phyloP scores from a whole-genome alignment of 495 filamentous ascomycete genomes.

The Xylaria longipes region DNA sequence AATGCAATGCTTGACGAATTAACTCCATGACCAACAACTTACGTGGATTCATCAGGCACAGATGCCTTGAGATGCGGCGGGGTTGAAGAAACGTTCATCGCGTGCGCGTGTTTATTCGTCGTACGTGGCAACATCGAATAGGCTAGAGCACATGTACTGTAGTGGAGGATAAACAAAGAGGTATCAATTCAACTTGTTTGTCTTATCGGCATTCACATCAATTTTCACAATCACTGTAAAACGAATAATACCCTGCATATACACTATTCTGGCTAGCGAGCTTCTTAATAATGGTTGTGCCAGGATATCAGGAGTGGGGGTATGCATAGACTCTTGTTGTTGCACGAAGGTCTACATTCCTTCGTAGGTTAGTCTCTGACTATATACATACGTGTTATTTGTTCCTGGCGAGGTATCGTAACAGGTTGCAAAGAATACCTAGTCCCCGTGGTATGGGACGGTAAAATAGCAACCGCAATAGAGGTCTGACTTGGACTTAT shows the following conservation, averaged over 20 bases:
- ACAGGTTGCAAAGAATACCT: background rate
- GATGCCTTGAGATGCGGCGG: background rate
- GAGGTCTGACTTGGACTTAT: background rate
- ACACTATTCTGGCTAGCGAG: no score
- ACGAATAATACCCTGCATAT: background rate
- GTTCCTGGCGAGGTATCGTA: no score
- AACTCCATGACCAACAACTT: background rate
- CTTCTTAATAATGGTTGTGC: no score
- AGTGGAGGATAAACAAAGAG: background rate
- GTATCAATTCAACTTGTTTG: background rate
- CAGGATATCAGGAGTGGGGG: no score
- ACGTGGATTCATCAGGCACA: background rate
- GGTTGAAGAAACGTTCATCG: background rate
- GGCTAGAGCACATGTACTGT: background rate
- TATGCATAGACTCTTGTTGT: no score
- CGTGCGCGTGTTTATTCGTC: background rate
- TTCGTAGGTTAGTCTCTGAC: no score
- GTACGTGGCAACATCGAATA: slow-evolving; percentile 5
- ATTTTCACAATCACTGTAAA: background rate
- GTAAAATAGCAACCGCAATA: background rate
- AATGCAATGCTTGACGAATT: background rate
- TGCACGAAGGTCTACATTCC: no score
- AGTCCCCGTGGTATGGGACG: background rate
- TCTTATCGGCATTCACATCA: background rate
- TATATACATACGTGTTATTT: no score